phyloP scores from a whole-genome alignment of 192 early-diverging fungal genomes.

The Gonapodya prolifera region DNA sequence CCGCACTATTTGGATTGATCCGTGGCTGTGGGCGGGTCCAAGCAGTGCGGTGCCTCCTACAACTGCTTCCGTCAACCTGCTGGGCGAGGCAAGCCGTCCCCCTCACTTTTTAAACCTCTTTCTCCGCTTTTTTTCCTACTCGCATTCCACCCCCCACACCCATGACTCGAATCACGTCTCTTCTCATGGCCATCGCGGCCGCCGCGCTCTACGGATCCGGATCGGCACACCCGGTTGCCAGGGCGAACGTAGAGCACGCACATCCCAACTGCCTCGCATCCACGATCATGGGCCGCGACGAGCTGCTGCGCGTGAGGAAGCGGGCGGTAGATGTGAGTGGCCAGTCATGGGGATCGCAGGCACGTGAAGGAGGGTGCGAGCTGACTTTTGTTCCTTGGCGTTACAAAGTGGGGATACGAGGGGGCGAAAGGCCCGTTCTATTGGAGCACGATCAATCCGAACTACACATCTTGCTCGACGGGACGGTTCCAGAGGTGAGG shows the following conservation, averaged over 20 bases:
- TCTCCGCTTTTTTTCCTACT: background rate
- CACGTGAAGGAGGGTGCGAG: too few species aligned
- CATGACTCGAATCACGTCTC: background rate
- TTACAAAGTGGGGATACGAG: background rate
- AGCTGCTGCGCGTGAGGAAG: background rate
- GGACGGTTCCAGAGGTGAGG: background rate
- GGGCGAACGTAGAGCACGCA: background rate
- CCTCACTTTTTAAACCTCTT: background rate
- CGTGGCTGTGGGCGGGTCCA: too few species aligned
- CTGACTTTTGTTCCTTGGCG: too few species aligned
- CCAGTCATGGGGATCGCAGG: too few species aligned
- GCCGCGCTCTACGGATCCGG: background rate
- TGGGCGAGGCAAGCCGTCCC: background rate
- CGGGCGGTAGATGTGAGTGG: background rate
- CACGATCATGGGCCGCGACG: background rate
- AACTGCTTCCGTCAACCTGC: too few species aligned
- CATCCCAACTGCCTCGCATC: background rate
- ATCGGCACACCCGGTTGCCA: background rate
- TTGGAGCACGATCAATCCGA: background rate
- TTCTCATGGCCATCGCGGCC: background rate
- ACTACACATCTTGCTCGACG: background rate
- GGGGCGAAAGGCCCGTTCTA: background rate
- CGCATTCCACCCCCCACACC: background rate
- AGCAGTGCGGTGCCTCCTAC: too few species aligned
- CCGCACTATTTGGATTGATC: too few species aligned